These are phyloP conservation scores for Moelleriella libera DNA, from an alignment of 2,329 filamentous ascomycete species.

Conservation along the genomic window DNA sequence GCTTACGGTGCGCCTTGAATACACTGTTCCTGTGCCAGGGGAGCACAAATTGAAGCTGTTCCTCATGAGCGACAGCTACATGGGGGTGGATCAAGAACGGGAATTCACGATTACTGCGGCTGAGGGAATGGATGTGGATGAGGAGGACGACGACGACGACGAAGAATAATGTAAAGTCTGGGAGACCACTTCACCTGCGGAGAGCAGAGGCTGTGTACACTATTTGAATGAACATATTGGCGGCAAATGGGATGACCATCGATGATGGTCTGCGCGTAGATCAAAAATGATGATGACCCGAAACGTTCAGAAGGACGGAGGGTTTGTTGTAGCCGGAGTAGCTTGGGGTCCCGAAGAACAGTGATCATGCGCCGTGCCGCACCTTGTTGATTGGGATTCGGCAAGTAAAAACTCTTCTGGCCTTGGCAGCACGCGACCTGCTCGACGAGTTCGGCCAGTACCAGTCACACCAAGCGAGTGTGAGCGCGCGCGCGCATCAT, in stretches of 20 bases:
- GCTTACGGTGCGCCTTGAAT: constrained; percentile 71
- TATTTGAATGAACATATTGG: too few relatives aligned
- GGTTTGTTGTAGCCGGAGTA: too few relatives aligned
- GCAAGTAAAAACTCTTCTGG: too few relatives aligned
- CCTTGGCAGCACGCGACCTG: too few relatives aligned
- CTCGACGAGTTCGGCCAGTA: neutral
- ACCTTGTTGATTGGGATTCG: neutral
- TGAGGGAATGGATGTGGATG: constrained; percentile 91
- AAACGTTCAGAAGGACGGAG: too few relatives aligned
- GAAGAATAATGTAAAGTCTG: constrained; percentile 6
- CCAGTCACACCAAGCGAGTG: neutral
- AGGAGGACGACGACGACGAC: constrained; percentile 68
- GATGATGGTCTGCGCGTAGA: too few relatives aligned
- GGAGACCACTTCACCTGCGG: too few relatives aligned
- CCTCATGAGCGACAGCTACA: constrained; percentile 93
- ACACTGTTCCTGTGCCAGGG: constrained; percentile 71
- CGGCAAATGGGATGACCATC: too few relatives aligned
- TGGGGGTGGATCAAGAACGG: constrained; percentile 93
- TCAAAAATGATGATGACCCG: too few relatives aligned
- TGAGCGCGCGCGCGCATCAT: neutral
- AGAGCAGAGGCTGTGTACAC: too few relatives aligned
- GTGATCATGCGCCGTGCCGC: too few relatives aligned
- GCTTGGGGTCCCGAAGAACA: too few relatives aligned
- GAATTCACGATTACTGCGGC: constrained; percentile 73
- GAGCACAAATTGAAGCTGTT: constrained; percentile 82